Evolutionary conservation across 306 rosid genomes (phyloP).

Genomic region (Clitoria ternatea): DNA sequence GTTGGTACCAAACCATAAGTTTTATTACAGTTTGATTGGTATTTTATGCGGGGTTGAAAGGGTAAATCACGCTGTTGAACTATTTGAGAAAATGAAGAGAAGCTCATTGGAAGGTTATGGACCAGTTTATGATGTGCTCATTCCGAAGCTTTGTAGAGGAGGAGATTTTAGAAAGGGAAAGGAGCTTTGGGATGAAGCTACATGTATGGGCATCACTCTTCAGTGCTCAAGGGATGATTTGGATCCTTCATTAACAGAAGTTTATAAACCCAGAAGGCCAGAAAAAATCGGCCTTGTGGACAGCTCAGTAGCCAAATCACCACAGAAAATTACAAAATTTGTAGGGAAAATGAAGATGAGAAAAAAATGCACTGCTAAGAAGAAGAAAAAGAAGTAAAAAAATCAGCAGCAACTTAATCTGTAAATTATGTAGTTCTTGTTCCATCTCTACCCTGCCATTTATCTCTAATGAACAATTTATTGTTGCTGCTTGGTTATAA

Average conservation of each 20-base stretch:
- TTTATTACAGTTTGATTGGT: constrained; percentile 81
- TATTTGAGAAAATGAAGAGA: constrained; percentile 71
- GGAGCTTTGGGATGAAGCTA: constrained; percentile 80
- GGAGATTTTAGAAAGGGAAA: constrained; percentile 73
- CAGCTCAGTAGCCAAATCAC: constrained; percentile 26
- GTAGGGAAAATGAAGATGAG: constrained; percentile 31
- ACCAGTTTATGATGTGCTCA: constrained; percentile 81
- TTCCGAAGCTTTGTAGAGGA: constrained; percentile 69
- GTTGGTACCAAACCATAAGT: constrained; percentile 53
- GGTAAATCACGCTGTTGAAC: constrained; percentile 62
- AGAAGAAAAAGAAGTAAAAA: constrained; percentile 18
- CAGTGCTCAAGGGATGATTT: constrained; percentile 55
- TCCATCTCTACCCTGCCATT: not conserved
- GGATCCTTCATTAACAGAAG: constrained; percentile 74
- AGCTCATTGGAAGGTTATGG: constrained; percentile 68
- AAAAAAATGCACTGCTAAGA: constrained; percentile 11
- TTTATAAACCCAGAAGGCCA: constrained; percentile 53
- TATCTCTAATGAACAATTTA: not conserved
- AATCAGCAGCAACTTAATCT: constrained; percentile 17
- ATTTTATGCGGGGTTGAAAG: constrained; percentile 74
- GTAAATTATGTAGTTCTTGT: constrained; percentile 7
- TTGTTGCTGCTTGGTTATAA: not conserved
- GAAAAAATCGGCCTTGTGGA: constrained; percentile 36
- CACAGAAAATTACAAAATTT: constrained; percentile 25
- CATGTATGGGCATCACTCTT: constrained; percentile 53